phyloP scores from a whole-genome alignment of 257 asterid species.

The Scutellaria barbata region DNA sequence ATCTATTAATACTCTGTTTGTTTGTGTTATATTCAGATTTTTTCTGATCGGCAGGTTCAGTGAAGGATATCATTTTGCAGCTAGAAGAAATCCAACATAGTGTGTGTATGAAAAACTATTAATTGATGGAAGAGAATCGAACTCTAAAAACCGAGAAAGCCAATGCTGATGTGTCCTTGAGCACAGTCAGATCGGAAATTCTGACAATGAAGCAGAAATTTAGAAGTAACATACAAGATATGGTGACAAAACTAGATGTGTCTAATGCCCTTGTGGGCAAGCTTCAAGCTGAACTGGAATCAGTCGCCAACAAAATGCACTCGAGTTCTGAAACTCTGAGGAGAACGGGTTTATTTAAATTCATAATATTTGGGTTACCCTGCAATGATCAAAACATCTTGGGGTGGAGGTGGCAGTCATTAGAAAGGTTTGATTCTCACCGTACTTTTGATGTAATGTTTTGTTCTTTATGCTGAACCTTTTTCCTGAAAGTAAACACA shows the following conservation, averaged over 20 bases:
- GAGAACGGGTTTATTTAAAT: no score
- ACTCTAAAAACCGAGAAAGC: conserved; percentile 60
- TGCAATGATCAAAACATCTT: conserved; percentile 99
- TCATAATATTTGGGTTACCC: conserved; percentile 99
- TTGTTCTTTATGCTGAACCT: conserved; percentile 6
- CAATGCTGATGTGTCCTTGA: conserved; percentile 57
- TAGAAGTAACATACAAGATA: conserved; percentile 52
- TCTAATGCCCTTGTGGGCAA: conserved; percentile 73
- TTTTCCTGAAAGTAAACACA: conserved; percentile 14
- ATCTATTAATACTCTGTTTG: no score
- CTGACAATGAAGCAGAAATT: conserved; percentile 60
- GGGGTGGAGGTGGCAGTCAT: conserved; percentile 99
- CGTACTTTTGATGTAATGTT: conserved; percentile 9
- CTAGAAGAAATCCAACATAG: conserved; percentile 70
- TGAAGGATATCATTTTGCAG: conserved; percentile 54
- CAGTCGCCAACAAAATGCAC: conserved; percentile 61
- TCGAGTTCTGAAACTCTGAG: conserved; percentile 57
- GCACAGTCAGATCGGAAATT: conserved; percentile 64
- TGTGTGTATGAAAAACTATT: conserved; percentile 47
- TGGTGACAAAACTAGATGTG: conserved; percentile 53
- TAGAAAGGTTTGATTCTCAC: conserved; percentile 73
- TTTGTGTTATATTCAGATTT: no score
- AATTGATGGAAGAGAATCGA: conserved; percentile 68
- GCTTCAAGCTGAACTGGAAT: conserved; percentile 74
- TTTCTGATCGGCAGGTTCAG: no score